Base-by-base conservation (phyloP, 2,329 filamentous ascomycete species). In the Sarocladium brachiariae region DNA sequence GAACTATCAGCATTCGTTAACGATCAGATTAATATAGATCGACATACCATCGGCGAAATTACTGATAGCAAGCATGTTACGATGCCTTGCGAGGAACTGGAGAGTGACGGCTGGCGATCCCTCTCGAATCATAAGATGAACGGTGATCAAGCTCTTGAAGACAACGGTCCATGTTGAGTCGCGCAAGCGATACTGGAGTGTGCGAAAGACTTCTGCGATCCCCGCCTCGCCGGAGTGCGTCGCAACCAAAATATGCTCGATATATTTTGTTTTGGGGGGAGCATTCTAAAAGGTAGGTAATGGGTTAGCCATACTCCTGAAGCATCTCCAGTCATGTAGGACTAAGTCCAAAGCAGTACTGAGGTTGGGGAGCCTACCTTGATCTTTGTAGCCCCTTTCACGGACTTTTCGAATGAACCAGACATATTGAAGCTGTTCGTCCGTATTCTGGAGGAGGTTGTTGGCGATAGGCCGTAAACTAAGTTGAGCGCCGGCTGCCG, bases 161-260 rank as follows among this genome's bases (percentile, higher is more conserved):
- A 96, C 92, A 52, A 97, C 90, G n/a, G 93, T 99, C 93, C 93
- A 99, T 76, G 93, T 96, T 58, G 92, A 92, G 67, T 99, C 93
- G 65, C 90, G 86, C 58, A 99, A 71, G 49, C 93, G 83, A 65
- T 89, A 83, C 65, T 95, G 90, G 50, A 99, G 75, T 37, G 90
- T 89, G 54, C 93, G 85, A 68, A 99, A 97, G 63, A 99, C 88
- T 72, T 99, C 93, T 53, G 86, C 92, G 53, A 99, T 89, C 58
- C 92, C 93, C 50, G 89, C 87, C 70, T 99, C 93, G 59, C 91
- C 93, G 19, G 90, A 86, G 70, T 96, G 89, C 33, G 93, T 99
- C 56, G 93, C 92, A 58, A 96, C 80, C 52, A 99, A 80, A 64
- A 99, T 96, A 66, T 96, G 90, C 69, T 99, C 93, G 74, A 99